These are phyloP conservation scores for Phytophthora ramorum DNA, from an alignment of 352 stramenopile genomes.

Conservation along the genomic window DNA sequence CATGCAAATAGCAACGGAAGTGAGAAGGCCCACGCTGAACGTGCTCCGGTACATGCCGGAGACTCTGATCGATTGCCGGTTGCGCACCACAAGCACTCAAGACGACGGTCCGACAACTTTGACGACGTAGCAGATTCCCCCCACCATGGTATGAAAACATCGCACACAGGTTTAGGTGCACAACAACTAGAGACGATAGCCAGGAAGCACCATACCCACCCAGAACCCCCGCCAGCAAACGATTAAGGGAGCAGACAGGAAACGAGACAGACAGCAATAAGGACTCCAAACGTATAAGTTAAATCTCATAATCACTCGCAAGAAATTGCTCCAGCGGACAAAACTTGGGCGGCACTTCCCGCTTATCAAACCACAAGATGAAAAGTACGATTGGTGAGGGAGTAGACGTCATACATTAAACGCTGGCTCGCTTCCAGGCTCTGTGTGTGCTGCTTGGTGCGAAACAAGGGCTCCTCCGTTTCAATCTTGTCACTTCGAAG, in stretches of 20 bases:
- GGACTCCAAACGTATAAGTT: slow-evolving; percentile 28
- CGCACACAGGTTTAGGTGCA: slow-evolving; percentile 28
- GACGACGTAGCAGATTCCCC: slow-evolving; percentile 38
- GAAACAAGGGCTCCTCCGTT: slow-evolving; percentile 39
- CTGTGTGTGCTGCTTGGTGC: slow-evolving; percentile 42
- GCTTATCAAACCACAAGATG: slow-evolving; percentile 41
- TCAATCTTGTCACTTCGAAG: slow-evolving; percentile 29
- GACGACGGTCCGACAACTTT: slow-evolving; percentile 56
- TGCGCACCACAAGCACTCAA: slow-evolving; percentile 51
- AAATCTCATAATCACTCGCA: slow-evolving; percentile 12
- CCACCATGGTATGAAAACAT: slow-evolving; percentile 28
- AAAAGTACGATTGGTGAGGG: slow-evolving; percentile 27
- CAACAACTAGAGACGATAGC: slow-evolving; percentile 35
- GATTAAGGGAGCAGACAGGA: slow-evolving; percentile 32
- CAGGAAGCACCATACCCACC: slow-evolving; percentile 31
- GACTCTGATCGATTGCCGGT: slow-evolving; percentile 54
- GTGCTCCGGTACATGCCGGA: slow-evolving; percentile 51
- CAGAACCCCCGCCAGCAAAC: slow-evolving; percentile 18
- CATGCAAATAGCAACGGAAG: slow-evolving; percentile 34
- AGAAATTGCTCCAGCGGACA: no score
- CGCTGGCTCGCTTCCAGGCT: slow-evolving; percentile 51
- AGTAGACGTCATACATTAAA: slow-evolving; percentile 44
- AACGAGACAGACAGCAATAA: slow-evolving; percentile 18
- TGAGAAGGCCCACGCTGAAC: slow-evolving; percentile 56
- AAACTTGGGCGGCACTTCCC: no score